Evolutionary conservation across 345 rosid species (phyloP), one percentile per base, ranked within the genome.

Genomic region (Bruguiera gymnorhiza): DNA sequence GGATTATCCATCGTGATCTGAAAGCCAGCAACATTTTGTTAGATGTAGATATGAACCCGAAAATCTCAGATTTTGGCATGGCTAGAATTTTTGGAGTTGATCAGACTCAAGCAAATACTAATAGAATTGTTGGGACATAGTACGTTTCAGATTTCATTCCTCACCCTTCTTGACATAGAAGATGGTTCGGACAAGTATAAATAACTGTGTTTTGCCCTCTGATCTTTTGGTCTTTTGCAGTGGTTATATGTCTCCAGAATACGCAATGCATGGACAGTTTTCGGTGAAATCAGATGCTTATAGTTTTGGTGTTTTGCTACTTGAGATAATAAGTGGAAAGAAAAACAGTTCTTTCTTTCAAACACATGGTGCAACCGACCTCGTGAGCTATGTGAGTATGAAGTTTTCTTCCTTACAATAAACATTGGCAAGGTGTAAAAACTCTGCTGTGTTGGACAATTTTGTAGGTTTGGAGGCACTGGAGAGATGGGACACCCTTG

Each of bases 291-390:
- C 59, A 8, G 59, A 55, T 23, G 59, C 27, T n/a, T 55, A 55
- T 55, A 55, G 59, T 24, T 55, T 55, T 55, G 59, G 59, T 55
- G 36, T 34, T 11, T 63, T 77, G 67, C 24, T 79, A 66, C 76
- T 82, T 31, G 86, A 82, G 76, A 76, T 82, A 36, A 57, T 82
- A 59, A 76, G 69, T 6, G 76, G 83, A 10, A 82, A 60, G 61
- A 82, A 79, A 24, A 69, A 71, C 58, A 79, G 76, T 50, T 70
- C 66, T 18, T 76, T 73, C 61, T 66, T 51, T 56, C 60, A 50
- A 61, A 16, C 51, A n/a, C 50, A 66, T 8, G 56, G 65, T n/a
- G 62, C 30, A 27, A 63, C 16, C 1, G 52, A 68, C 51, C 68
- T 77, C 23, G 13, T 69, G 50, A 68, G 65, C 63, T 65, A 77